These are phyloP conservation scores for Curvularia eragrostidis DNA, from an alignment of 2,329 filamentous ascomycete species.

Conservation along the genomic window DNA sequence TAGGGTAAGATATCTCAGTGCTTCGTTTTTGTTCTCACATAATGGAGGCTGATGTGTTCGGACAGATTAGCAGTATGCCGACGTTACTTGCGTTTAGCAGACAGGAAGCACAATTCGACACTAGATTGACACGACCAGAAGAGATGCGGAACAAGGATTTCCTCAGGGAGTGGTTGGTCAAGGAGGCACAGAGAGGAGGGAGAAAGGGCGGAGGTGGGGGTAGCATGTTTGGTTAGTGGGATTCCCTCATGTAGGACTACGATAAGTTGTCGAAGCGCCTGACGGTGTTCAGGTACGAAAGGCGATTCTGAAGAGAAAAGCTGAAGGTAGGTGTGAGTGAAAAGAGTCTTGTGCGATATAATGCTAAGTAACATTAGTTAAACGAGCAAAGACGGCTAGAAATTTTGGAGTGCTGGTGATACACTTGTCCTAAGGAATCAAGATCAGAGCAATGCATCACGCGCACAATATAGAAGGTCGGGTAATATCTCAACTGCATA, in stretches of 20 bases:
- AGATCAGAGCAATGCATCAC: neutral
- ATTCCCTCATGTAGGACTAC: neutral
- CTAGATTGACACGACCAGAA: conserved; percentile 52
- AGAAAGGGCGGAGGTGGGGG: conserved; percentile 55
- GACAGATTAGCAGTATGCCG: conserved; percentile 51
- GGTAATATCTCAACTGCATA: neutral
- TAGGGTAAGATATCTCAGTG: conserved; percentile 15
- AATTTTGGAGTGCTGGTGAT: neutral
- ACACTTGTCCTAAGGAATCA: neutral
- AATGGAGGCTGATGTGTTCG: neutral
- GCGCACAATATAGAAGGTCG: neutral
- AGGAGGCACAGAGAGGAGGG: conserved; percentile 56
- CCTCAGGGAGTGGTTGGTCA: conserved; percentile 56
- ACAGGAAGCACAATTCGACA: conserved; percentile 58
- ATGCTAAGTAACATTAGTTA: neutral
- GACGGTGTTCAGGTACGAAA: conserved; percentile 11
- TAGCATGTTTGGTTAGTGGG: conserved; percentile 47
- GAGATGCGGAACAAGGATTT: conserved; percentile 55
- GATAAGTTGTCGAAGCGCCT: neutral
- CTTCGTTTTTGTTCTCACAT: no score
- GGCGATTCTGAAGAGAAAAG: neutral
- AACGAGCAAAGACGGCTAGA: neutral
- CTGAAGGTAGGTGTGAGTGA: neutral
- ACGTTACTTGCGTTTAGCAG: conserved; percentile 59
- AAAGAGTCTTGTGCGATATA: neutral